Evolutionary conservation across 768 basidiomycete species (phyloP).

Genomic region (Hortiboletus campestris): DNA sequence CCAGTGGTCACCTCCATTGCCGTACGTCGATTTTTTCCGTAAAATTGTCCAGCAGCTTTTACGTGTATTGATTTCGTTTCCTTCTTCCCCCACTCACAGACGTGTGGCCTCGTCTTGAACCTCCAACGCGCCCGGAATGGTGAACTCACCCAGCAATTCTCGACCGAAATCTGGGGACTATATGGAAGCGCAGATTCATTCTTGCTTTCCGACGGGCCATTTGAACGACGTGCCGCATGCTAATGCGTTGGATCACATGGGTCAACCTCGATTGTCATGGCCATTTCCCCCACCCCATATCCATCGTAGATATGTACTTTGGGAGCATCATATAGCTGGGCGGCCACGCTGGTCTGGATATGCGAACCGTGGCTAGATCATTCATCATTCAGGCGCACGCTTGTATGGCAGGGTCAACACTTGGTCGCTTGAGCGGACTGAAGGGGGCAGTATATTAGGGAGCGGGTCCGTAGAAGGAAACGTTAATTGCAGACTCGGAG

Average conservation of each 20-base stretch:
- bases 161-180: slow-evolving; percentile 18
- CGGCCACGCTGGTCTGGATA: background rate
- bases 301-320: background rate
- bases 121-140: background rate
- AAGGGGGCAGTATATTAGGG: background rate
- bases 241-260: background rate
- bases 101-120: slow-evolving; percentile 19
- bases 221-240: background rate
- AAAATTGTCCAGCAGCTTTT: too few species aligned
- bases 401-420: background rate
- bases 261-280: background rate
- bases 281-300: background rate
- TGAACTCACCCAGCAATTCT: background rate
- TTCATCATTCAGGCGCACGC: background rate
- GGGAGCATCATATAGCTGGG: background rate
- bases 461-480: background rate
- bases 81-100: background rate
- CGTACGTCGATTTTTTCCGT: slow-evolving; percentile 7
- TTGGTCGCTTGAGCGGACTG: background rate
- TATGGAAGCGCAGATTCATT: slow-evolving; percentile 16
- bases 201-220: slow-evolving; percentile 1
- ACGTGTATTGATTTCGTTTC: background rate
- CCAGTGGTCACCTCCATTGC: slow-evolving; percentile 16
- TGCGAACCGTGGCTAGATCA: too few species aligned
- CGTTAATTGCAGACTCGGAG: background rate